Percentiles rank a stretch among this genome's conserved stretches.
These are phyloP conservation scores for Aspergillus spinulosporus DNA, from an alignment of 2,329 filamentous ascomycete species.

Conservation along the genomic window DNA sequence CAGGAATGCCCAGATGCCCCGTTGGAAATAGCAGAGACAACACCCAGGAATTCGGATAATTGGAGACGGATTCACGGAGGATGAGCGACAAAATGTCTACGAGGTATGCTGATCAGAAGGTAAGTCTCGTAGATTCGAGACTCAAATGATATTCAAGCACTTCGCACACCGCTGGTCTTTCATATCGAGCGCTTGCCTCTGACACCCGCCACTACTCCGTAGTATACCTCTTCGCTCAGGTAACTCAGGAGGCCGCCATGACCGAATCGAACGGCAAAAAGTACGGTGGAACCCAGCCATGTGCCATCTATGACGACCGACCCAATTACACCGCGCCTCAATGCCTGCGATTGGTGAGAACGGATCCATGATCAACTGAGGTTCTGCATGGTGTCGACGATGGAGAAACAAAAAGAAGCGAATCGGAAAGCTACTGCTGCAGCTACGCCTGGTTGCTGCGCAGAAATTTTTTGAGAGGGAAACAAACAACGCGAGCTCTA, in stretches of 20 bases:
- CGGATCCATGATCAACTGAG: constrained; percentile 24
- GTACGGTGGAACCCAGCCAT: constrained; percentile 26
- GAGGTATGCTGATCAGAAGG: neutral
- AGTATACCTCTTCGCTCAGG: constrained; percentile 3
- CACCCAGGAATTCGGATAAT: neutral
- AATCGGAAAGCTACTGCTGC: constrained; percentile 22
- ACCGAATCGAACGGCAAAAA: constrained; percentile 21
- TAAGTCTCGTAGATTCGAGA: neutral
- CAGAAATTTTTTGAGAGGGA: constrained; percentile 16
- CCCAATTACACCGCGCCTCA: neutral
- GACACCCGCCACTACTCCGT: neutral
- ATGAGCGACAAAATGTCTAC: neutral
- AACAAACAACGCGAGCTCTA: constrained; percentile 9
- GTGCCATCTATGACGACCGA: constrained; percentile 27
- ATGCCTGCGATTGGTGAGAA: constrained; percentile 18
- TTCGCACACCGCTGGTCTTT: constrained; percentile 3
- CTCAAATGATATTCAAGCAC: neutral
- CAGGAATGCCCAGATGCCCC: neutral
- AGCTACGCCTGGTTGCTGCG: constrained; percentile 23
- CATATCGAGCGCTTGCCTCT: neutral
- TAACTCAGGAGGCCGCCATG: constrained; percentile 5
- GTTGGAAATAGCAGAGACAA: constrained; percentile 2
- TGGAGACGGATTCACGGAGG: neutral
- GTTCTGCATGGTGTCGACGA: constrained; percentile 25
- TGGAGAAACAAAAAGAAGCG: constrained; percentile 20